These are phyloP conservation scores for Chaetomium tenue DNA, from an alignment of 495 filamentous ascomycete species.

Conservation along the genomic window DNA sequence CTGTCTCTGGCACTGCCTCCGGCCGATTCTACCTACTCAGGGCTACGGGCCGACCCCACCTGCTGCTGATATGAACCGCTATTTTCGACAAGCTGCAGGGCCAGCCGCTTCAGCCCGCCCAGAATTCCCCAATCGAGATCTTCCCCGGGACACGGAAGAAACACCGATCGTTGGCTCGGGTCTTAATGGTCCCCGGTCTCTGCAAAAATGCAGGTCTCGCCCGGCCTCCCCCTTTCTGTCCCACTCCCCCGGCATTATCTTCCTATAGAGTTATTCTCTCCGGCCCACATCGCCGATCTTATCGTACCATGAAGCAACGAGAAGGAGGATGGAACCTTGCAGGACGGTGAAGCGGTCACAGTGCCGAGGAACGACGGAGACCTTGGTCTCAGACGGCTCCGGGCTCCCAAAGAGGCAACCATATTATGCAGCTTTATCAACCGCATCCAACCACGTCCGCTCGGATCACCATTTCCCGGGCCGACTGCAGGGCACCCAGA, in stretches of 20 bases:
- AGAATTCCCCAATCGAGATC: neutral
- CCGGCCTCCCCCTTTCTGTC: neutral
- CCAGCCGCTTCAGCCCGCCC: neutral
- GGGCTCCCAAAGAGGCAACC: constrained; percentile 4
- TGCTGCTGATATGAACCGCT: neutral
- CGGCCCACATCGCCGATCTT: constrained; percentile 13
- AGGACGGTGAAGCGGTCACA: neutral
- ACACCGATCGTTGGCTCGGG: constrained; percentile 7
- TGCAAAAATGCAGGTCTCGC: neutral
- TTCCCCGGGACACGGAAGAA: neutral
- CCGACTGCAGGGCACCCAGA: neutral
- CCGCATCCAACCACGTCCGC: neutral
- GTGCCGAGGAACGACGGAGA: neutral
- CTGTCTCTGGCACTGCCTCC: neutral
- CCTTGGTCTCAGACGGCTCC: neutral
- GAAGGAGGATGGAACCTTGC: neutral
- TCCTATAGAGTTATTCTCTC: neutral
- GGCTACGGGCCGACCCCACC: neutral
- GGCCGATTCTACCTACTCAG: neutral
- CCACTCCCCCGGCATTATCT: neutral
- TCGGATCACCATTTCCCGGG: constrained; percentile 3
- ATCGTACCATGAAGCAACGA: neutral
- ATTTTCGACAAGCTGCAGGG: constrained; percentile 11
- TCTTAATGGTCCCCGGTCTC: neutral
- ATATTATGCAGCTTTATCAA: constrained; percentile 6